Conservation (phyloP, 495 filamentous ascomycete species). For the Sporormia fimetaria region DNA sequence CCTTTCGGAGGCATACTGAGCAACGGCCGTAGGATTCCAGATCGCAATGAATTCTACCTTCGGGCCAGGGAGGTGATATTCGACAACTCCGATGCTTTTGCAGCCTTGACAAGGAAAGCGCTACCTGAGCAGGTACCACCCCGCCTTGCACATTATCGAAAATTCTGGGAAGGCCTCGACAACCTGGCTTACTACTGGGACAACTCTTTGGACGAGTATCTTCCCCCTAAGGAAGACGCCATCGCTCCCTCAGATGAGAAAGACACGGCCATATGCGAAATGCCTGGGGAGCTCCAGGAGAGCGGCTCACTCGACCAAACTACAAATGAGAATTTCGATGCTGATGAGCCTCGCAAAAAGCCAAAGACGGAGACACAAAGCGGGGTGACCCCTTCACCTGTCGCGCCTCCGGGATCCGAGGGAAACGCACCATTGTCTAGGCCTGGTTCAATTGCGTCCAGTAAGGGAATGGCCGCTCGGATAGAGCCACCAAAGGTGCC, state of each 20-base stretch:
- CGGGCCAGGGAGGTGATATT: slow-evolving; percentile 41
- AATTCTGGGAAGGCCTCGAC: slow-evolving; percentile 50
- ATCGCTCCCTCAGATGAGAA: slow-evolving; percentile 1
- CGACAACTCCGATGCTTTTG: slow-evolving; percentile 48
- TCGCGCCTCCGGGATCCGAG: not conserved
- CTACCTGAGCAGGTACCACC: slow-evolving; percentile 36
- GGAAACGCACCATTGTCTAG: not conserved
- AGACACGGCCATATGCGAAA: not conserved
- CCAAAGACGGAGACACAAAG: slow-evolving; percentile 12
- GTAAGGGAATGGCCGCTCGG: slow-evolving; percentile 12
- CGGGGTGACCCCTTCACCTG: slow-evolving; percentile 1
- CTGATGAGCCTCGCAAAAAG: slow-evolving; percentile 26
- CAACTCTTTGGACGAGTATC: slow-evolving; percentile 45
- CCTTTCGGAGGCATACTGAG: slow-evolving; percentile 31
- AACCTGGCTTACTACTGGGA: slow-evolving; percentile 56
- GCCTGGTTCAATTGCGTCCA: slow-evolving; percentile 10
- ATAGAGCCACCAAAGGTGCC: slow-evolving; percentile 19
- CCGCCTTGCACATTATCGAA: slow-evolving; percentile 44
- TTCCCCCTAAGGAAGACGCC: slow-evolving; percentile 14
- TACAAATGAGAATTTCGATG: not conserved
- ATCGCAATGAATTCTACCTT: slow-evolving; percentile 39
- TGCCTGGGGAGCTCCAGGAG: too few species aligned
- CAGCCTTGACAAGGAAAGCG: slow-evolving; percentile 38
- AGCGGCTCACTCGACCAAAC: too few species aligned
- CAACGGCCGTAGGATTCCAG: slow-evolving; percentile 41